Base-by-base conservation (phyloP, 495 filamentous ascomycete genomes). In the Talaromyces trachyspermus region DNA sequence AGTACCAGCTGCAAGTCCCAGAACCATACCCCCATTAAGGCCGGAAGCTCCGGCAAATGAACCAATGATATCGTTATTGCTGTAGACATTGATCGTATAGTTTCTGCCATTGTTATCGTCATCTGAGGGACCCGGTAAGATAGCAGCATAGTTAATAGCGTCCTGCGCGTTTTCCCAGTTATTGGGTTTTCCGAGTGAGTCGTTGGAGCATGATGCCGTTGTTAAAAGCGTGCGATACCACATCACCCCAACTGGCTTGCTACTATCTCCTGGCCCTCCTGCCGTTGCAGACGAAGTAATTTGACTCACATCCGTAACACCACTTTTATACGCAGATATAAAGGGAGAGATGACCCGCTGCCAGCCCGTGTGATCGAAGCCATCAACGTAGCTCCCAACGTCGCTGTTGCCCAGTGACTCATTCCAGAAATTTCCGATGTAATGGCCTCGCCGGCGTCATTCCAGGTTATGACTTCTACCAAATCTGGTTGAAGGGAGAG, bases 401-500 rank as follows among this genome's bases (percentile, higher is more conserved):
- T 44, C 18, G 8, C 22, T 44, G 41, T 27, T 10, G 23, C 23
- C 25, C 24, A 44, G 23, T 1, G 41, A 20, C 3, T 44, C 41
- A 10, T 44, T 27, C 55, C 59, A 62, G 18, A 68, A 47, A 15
- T 69, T 66, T 0, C 71, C 71, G 17, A 73, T 62, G 52, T 75
- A 74, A 48, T 73, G 69, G 46, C 58, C 60, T 74, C 71, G 27
- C 67, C 67, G 3, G 61, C 68, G 48, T 75, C 69, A 25, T 65
- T 61, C 61, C 62, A 65, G 37, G 61, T 65, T 30, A 65, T 55
- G 2, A 63, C 49, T 25, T 65, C 55, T 3, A 57, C 55, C 30
- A 61, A 54, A 11, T 63, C 58, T 10, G 61, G 53, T 38, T 49
- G 33, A 18, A 61, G 32, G 9, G 46, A 11, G 0, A 64, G 48